phyloP scores from a whole-genome alignment of 2,329 filamentous ascomycete genomes.

The Curvularia verruculosa region DNA sequence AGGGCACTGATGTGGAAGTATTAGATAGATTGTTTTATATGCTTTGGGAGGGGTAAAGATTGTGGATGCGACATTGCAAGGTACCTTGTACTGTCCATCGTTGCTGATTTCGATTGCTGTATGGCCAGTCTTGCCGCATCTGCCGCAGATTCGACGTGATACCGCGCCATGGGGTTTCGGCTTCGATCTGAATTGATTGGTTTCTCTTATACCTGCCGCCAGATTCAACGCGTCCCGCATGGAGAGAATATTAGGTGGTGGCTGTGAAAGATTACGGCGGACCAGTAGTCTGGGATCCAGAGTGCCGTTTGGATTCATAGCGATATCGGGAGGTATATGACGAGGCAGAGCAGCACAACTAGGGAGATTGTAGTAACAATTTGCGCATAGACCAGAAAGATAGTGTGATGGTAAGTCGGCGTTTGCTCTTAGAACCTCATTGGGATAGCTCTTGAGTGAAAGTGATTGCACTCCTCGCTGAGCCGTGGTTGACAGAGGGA shows the following conservation, averaged over 20 bases:
- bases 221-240: not conserved
- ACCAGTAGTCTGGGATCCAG: not conserved
- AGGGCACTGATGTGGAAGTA: constrained; percentile 1
- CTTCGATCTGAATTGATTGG: not conserved
- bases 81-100: not conserved
- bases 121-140: not conserved
- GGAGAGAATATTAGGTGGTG: not conserved
- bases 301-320: not conserved
- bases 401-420: not conserved
- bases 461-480: not conserved
- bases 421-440: not conserved
- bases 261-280: too few species aligned
- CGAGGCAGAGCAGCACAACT: not conserved
- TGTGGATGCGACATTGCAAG: not conserved
- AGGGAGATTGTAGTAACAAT: too few species aligned
- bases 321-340: not conserved
- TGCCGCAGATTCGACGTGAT: not conserved
- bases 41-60: not conserved
- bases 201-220: not conserved
- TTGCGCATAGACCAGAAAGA: not conserved
- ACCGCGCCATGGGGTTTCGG: not conserved
- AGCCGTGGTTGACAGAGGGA: not conserved
- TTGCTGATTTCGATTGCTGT: not conserved
- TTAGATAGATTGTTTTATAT: too few species aligned
- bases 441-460: not conserved